Evolutionary conservation across 352 stramenopile species (phyloP), one percentile per base, ranked within the genome.

Genomic region (Globisporangium okanoganense): DNA sequence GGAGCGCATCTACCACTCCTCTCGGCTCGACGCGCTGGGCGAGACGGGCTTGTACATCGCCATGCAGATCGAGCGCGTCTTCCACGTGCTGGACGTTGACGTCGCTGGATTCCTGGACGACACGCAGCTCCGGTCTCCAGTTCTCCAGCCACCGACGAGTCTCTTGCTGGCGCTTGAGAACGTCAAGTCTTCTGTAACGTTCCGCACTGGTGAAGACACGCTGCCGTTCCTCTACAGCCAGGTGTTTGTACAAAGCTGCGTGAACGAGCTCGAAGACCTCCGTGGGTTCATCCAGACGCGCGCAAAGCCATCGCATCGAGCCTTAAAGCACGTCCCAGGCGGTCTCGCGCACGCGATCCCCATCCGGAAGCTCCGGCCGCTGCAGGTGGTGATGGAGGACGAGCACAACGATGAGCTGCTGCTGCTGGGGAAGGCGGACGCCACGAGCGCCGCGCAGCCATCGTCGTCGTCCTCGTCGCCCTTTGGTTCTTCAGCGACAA

Each of bases 141-240:
- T 62, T 14, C 50, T 79, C 9, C 44, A 68, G 16, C 63, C 70
- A 31, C 56, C 67, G 0, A n/a, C 24, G 0, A 48, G 57, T 27
- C 53, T 79, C 9, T 16, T 66, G 10, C 43, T 69, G 1, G 29
- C 54, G 2, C 60, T 79, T 10, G 45, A 56, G 33, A 20, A 41
- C 31, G 43, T 61, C 5, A 36, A 62, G 4, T 54, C 64, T 45
- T n/a, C 20, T 9, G 49, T 40, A 12, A 38, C 38, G 20, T 40
- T 18, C 0, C 45, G 20, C 58, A 35, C 36, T 29, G 1, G 51
- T 18, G 61, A 74, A 60, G 81, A 90, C 44, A 33, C 44, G 1
- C 45, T 88, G n/a, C 77, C 78, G 24, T 91, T 88, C 43, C 64
- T 91, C 33, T 84, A 79, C 62, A 88, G 72, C 40, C 73, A 78